phyloP scores from a whole-genome alignment of 768 basidiomycete species.

The Lentinula boryana region DNA sequence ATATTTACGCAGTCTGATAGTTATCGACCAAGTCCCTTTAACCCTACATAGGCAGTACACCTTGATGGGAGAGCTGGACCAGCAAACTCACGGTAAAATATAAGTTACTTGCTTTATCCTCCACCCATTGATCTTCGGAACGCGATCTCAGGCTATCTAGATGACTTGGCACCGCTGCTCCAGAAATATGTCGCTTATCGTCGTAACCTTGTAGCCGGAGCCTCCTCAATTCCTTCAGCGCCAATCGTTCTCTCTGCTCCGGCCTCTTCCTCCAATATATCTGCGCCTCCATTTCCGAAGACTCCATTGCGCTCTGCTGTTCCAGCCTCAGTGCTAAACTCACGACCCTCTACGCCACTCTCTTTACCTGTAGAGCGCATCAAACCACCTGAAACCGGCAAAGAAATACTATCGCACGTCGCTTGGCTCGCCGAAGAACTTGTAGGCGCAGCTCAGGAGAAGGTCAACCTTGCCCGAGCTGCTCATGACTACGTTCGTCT shows the following conservation, averaged over 20 bases:
- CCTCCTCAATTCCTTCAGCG: neutral
- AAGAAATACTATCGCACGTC: conserved; percentile 50
- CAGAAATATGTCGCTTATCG: conserved; percentile 35
- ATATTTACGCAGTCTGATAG: conserved; percentile 26
- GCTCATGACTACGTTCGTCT: conserved; percentile 61
- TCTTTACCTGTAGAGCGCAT: conserved; percentile 18
- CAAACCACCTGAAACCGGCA: conserved; percentile 30
- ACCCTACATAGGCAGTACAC: conserved; percentile 66
- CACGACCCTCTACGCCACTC: conserved; percentile 7
- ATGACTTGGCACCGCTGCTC: conserved; percentile 37
- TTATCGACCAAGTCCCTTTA: conserved; percentile 73
- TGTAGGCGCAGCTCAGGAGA: conserved; percentile 66
- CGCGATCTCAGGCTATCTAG: conserved; percentile 27
- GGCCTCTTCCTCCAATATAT: neutral
- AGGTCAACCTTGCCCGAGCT: conserved; percentile 67
- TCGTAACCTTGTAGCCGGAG: conserved; percentile 2
- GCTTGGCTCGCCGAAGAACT: conserved; percentile 56
- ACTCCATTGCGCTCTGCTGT: neutral
- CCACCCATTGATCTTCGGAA: neutral
- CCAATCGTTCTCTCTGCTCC: neutral
- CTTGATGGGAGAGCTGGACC: conserved; percentile 68
- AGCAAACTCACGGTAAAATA: conserved; percentile 49
- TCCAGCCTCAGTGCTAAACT: neutral
- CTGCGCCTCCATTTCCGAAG: neutral
- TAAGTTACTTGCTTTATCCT: neutral